These are phyloP conservation scores for Ogataea zsoltii DNA, from an alignment of 805 yeast genomes.

Conservation along the genomic window DNA sequence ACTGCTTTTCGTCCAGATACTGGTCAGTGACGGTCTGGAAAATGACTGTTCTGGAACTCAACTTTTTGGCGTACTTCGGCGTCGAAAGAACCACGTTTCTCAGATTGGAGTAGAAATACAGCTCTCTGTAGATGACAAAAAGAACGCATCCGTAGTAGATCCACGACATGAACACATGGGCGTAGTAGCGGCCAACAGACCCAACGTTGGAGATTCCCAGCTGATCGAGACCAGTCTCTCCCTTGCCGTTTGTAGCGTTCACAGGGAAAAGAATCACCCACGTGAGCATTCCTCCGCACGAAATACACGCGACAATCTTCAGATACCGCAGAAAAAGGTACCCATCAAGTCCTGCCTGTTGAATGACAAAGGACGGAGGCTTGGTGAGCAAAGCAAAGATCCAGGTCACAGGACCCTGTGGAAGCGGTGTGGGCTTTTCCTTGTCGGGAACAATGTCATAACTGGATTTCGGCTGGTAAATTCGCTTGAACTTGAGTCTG, in stretches of 20 bases:
- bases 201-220: slow-evolving; percentile 77
- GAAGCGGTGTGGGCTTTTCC: slow-evolving; percentile 72
- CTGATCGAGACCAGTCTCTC: slow-evolving; percentile 67
- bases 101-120: slow-evolving; percentile 72
- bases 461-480: slow-evolving; percentile 81
- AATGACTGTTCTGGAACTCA: slow-evolving; percentile 79
- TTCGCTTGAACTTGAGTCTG: slow-evolving; percentile 65
- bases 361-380: slow-evolving; percentile 72
- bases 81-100: slow-evolving; percentile 78
- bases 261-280: slow-evolving; percentile 80
- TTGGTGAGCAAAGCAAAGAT: slow-evolving; percentile 58
- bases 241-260: slow-evolving; percentile 69
- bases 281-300: slow-evolving; percentile 56
- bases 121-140: slow-evolving; percentile 79
- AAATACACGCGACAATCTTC: slow-evolving; percentile 51
- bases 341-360: slow-evolving; percentile 93
- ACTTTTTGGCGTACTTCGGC: slow-evolving; percentile 72
- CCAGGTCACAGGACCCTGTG: slow-evolving; percentile 73
- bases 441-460: slow-evolving; percentile 57
- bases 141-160: slow-evolving; percentile 68
- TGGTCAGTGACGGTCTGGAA: slow-evolving; percentile 82
- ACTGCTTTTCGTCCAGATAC: slow-evolving; percentile 68
- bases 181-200: slow-evolving; percentile 65
- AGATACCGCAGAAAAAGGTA: slow-evolving; percentile 85
- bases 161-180: slow-evolving; percentile 85